Evolutionary conservation across 1,284 basidiomycete genomes (phyloP).

Genomic region (Ganoderma meredithae): DNA sequence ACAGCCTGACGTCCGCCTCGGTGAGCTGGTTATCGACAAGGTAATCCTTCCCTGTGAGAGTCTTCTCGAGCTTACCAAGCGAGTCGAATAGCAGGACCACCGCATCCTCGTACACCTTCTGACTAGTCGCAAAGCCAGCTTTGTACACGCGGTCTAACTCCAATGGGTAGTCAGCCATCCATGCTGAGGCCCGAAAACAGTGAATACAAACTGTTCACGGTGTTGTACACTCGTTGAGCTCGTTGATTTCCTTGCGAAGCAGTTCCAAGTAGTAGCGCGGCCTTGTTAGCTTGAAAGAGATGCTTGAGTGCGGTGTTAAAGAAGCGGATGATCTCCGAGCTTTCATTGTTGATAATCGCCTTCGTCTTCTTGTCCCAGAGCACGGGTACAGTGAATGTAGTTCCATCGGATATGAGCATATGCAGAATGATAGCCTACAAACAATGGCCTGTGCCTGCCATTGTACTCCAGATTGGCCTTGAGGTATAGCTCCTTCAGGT

Average conservation of each 20-base stretch:
- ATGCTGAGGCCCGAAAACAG: neutral
- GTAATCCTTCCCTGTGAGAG: constrained; percentile 82
- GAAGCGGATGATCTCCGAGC: constrained; percentile 92
- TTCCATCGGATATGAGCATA: constrained; percentile 53
- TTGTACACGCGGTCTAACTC: constrained; percentile 85
- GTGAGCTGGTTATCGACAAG: constrained; percentile 85
- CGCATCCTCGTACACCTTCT: constrained; percentile 83
- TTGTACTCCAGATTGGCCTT: constrained; percentile 75
- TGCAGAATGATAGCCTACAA: constrained; percentile 70
- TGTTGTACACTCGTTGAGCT: constrained; percentile 86
- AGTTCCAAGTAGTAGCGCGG: constrained; percentile 43
- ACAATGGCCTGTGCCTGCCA: constrained; percentile 56
- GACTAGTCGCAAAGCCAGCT: constrained; percentile 86
- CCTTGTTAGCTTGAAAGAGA: constrained; percentile 69
- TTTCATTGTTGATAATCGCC: constrained; percentile 96
- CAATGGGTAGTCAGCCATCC: constrained; percentile 3
- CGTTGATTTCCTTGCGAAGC: constrained; percentile 75
- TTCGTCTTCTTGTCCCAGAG: constrained; percentile 93
- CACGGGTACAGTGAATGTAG: constrained; percentile 83
- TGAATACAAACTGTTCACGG: constrained; percentile 74
- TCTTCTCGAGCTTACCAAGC: constrained; percentile 84
- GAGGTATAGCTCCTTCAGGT: constrained; percentile 89
- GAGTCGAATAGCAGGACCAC: constrained; percentile 78
- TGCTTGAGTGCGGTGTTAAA: constrained; percentile 88
- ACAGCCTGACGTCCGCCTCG: constrained; percentile 93